Conservation (phyloP, 1,284 basidiomycete genomes). For the Tremellales sp. region DNA sequence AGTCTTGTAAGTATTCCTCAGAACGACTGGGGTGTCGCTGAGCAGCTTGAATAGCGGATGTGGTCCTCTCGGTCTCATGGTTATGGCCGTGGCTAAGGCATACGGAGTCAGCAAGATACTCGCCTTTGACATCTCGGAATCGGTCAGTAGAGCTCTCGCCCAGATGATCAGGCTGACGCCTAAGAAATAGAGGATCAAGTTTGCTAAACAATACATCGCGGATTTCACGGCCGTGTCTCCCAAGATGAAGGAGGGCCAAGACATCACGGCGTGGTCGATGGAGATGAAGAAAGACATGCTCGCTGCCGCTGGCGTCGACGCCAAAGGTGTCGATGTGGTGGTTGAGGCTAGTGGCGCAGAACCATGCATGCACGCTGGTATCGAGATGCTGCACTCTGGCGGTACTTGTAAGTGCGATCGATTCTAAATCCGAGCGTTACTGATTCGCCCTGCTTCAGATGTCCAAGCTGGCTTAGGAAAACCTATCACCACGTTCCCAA, state of each 20-base stretch:
- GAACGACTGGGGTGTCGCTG: neutral
- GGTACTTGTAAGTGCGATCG: conserved; percentile 21
- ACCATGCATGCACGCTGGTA: conserved; percentile 57
- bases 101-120: conserved; percentile 73
- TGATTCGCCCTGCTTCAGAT: conserved; percentile 11
- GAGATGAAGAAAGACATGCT: conserved; percentile 47
- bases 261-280: conserved; percentile 44
- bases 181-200: conserved; percentile 71
- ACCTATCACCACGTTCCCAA: conserved; percentile 24
- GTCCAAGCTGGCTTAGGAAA: conserved; percentile 27
- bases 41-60: too few relatives aligned
- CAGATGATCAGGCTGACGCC: too few relatives aligned
- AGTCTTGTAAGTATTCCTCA: conserved; percentile 42
- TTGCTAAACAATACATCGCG: conserved; percentile 78
- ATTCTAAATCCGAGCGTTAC: neutral
- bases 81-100: conserved; percentile 85
- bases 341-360: conserved; percentile 58
- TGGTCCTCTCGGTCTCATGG: conserved; percentile 87
- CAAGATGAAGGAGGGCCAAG: conserved; percentile 7
- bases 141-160: too few relatives aligned
- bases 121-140: conserved; percentile 57
- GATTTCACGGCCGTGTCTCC: conserved; percentile 46
- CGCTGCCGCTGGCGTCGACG: conserved; percentile 41
- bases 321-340: conserved; percentile 54
- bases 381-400: conserved; percentile 60